Base-by-base conservation (phyloP, 129 eudicot species). In the Ambrosia trifida region DNA sequence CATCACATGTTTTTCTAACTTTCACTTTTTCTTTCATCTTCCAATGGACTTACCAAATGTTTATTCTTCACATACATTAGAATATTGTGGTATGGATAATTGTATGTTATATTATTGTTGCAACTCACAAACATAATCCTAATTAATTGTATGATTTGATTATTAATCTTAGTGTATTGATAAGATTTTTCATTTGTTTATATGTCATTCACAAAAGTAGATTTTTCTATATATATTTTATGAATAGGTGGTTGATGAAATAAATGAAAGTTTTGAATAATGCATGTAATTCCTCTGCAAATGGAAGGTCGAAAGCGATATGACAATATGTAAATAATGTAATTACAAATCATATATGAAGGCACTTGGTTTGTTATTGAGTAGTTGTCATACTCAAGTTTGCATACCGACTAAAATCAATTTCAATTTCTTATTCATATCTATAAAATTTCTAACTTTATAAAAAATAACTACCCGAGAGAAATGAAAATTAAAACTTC, bases 1-100 rank as follows among this genome's bases (percentile, higher is more conserved):
- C 75, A 59, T 69, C 75, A 68, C 64, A 76, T 68, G 79, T 66
- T 24, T 75, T 56, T 76, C 80, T 59, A 76, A 46, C 80, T 68
- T 68, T 68, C 72, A 52, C 69, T 35, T 76, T 67, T 76, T 35
- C 43, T 45, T 17, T 17, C 59, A 41, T 65, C 53, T 49, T 53
- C 0, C 20, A 20, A 13, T n/a, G 0, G 2, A 28, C 24, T 36
- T 18, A 49, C 16, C 38, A 4, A 32, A 11, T n/a, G 0, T 65
- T 11, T 14, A 20, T 2, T 36, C n/a, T 14, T 36, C 67, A 61
- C 24, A 7, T 33, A 7, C 11, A 61, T 61, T 7, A 20, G 0
- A 56, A 56, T 20, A n/a, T n/a, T n/a, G 10, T 56, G 63, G 63
- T 56, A 11, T 24, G 24, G 30, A 7, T 47, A 12, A 47, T 47